phyloP scores from a whole-genome alignment of 139 green algal species.

The Chlamydomonas urium region DNA sequence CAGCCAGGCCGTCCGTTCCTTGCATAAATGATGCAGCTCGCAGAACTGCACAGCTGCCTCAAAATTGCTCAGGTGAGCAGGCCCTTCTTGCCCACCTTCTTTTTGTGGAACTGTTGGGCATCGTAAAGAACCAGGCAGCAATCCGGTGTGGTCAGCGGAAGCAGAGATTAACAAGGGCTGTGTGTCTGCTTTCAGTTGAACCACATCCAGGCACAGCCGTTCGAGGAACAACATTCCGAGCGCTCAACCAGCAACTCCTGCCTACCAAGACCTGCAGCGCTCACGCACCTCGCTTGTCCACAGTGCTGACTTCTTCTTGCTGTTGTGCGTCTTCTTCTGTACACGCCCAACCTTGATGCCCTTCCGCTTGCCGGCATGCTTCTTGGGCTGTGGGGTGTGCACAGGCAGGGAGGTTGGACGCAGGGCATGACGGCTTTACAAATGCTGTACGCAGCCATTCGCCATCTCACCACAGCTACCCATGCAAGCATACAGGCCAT shows the following conservation, averaged over 20 bases:
- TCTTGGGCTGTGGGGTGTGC: not conserved
- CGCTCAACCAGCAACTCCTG: not conserved
- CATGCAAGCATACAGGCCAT: not conserved
- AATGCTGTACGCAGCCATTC: not conserved
- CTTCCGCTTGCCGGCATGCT: not conserved
- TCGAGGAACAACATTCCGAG: not conserved
- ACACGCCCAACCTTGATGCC: not conserved
- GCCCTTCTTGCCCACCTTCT: not conserved
- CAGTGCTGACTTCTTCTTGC: conserved; percentile 1
- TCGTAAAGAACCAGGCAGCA: too few relatives aligned
- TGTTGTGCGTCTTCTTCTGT: conserved; percentile 8
- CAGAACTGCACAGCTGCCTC: not conserved
- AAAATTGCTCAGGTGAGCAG: not conserved
- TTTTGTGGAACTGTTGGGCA: not conserved
- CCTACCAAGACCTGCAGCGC: not conserved
- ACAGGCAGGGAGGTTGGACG: too few relatives aligned
- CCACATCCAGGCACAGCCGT: not conserved
- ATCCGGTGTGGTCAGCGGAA: too few relatives aligned
- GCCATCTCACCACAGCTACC: not conserved
- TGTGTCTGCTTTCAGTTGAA: not conserved
- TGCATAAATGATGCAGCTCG: too few relatives aligned
- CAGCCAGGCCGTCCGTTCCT: too few relatives aligned
- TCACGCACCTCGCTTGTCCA: not conserved
- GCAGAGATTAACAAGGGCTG: not conserved
- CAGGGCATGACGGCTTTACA: not conserved